Percentiles rank a stretch among this genome's conserved stretches.
Evolutionary conservation across 2,329 filamentous ascomycete species (phyloP).

Genomic region (Claviceps sp.): DNA sequence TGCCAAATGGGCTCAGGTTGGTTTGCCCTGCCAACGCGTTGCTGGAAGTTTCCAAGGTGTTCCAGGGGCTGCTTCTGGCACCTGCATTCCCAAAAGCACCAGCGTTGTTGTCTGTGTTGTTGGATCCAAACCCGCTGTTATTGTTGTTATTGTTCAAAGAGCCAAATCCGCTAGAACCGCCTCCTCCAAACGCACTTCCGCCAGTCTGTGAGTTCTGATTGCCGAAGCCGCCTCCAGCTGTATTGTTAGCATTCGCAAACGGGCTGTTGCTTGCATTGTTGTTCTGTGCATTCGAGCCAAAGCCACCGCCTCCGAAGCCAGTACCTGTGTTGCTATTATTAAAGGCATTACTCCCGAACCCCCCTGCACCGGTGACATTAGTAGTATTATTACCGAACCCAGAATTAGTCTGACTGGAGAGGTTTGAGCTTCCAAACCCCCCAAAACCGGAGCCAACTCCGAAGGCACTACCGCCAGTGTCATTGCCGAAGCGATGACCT

Average conservation of each 20-base stretch:
- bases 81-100: conserved; percentile 30
- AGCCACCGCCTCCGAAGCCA: conserved; percentile 21
- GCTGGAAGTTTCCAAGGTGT: conserved; percentile 29
- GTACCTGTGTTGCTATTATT: conserved; percentile 17
- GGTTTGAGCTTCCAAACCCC: conserved; percentile 31
- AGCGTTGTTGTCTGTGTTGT: conserved; percentile 14
- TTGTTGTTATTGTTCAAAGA: conserved; percentile 12
- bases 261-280: conserved; percentile 21
- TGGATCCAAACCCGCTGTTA: conserved; percentile 18
- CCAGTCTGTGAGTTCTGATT: conserved; percentile 9
- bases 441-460: conserved; percentile 45
- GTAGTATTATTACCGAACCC: conserved; percentile 32
- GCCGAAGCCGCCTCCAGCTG: conserved; percentile 14
- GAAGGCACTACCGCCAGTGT: conserved; percentile 73
- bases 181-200: conserved; percentile 15
- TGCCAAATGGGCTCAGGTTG: conserved; percentile 22
- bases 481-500: conserved; percentile 72
- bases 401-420: conserved; percentile 15
- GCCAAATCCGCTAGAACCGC: conserved; percentile 24
- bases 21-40: conserved; percentile 11
- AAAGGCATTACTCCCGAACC: conserved; percentile 23
- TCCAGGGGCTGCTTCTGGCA: conserved; percentile 23
- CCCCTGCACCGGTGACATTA: conserved; percentile 20
- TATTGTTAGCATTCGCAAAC: conserved; percentile 21
- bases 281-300: conserved; percentile 23